A percentile compares a stretch with the other conserved stretches of the same genome.
Conservation (phyloP, 1,139 yeast genomes). For the Meyerozyma smithsonii region DNA sequence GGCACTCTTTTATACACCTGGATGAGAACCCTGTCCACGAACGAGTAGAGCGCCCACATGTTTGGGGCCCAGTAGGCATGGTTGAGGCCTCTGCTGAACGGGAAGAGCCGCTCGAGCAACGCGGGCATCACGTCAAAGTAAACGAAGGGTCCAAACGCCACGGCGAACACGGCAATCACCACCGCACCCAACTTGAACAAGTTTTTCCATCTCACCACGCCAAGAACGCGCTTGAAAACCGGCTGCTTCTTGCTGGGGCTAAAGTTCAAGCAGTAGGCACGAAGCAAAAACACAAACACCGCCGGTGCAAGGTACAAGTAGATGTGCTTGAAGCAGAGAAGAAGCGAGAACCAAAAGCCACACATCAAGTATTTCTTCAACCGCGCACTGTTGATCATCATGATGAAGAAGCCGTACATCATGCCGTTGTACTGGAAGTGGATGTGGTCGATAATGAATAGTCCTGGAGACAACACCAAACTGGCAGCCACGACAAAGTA, state of each 20-base stretch:
- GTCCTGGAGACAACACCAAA: conserved; percentile 82
- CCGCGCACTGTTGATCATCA: conserved; percentile 69
- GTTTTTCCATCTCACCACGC: conserved; percentile 54
- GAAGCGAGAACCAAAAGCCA: conserved; percentile 68
- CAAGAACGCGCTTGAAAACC: conserved; percentile 23
- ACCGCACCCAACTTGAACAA: conserved; percentile 57
- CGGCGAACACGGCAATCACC: conserved; percentile 57
- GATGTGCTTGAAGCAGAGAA: conserved; percentile 91
- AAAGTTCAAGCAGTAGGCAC: conserved; percentile 61
- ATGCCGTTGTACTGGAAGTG: conserved; percentile 95
- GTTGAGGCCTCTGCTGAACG: conserved; percentile 91
- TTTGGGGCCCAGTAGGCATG: conserved; percentile 99
- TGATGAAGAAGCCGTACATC: conserved; percentile 77
- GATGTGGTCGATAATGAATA: conserved; percentile 82
- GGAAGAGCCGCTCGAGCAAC: conserved; percentile 68
- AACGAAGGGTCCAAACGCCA: conserved; percentile 80
- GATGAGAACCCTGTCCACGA: conserved; percentile 70
- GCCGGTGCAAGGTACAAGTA: conserved; percentile 94
- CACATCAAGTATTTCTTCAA: conserved; percentile 53
- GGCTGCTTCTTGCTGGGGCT: conserved; percentile 24
- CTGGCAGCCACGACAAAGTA: conserved; percentile 80
- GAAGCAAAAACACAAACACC: conserved; percentile 70
- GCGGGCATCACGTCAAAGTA: conserved; percentile 63
- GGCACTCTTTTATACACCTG: conserved; percentile 45
- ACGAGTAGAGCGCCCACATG: conserved; percentile 91